A percentile compares a stretch with the other conserved stretches of the same genome.
Evolutionary conservation across 108 stramenopile genomes (phyloP).

Genomic region (Epithemia pelagica): DNA sequence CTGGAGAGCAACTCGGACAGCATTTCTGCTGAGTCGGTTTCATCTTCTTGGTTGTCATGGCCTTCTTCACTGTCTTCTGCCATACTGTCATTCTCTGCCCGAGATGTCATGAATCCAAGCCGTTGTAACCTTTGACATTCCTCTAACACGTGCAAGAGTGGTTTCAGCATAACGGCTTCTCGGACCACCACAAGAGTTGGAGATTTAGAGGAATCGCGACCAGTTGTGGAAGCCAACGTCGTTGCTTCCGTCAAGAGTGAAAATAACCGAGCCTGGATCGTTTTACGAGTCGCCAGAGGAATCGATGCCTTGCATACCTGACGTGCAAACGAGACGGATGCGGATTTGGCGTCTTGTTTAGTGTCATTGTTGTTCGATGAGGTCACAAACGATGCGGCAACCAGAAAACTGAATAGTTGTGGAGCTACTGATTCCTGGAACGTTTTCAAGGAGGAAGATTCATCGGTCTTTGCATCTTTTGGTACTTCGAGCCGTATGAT

Average conservation of each 20-base stretch:
- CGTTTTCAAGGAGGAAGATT: neutral
- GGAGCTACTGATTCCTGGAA: neutral
- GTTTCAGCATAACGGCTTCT: neutral
- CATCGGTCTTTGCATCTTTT: neutral
- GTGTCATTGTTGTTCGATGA: neutral
- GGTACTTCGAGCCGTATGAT: constrained; percentile 11
- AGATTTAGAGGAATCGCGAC: neutral
- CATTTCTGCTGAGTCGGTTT: too few species aligned
- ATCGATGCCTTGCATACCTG: too few species aligned
- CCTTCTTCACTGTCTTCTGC: neutral
- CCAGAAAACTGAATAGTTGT: neutral
- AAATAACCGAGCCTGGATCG: neutral
- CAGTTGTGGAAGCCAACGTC: neutral
- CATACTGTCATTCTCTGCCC: too few species aligned
- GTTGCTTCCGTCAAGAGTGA: neutral
- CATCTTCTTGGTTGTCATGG: neutral
- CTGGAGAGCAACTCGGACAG: too few species aligned
- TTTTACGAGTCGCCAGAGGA: neutral
- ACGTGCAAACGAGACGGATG: too few species aligned
- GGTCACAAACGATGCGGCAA: neutral
- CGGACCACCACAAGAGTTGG: neutral
- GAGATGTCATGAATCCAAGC: neutral
- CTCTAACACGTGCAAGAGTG: neutral
- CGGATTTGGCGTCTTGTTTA: neutral
- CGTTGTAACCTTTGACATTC: neutral